These are phyloP conservation scores for Rhodotorula paludigena DNA, from an alignment of 768 basidiomycete species.

Conservation along the genomic window DNA sequence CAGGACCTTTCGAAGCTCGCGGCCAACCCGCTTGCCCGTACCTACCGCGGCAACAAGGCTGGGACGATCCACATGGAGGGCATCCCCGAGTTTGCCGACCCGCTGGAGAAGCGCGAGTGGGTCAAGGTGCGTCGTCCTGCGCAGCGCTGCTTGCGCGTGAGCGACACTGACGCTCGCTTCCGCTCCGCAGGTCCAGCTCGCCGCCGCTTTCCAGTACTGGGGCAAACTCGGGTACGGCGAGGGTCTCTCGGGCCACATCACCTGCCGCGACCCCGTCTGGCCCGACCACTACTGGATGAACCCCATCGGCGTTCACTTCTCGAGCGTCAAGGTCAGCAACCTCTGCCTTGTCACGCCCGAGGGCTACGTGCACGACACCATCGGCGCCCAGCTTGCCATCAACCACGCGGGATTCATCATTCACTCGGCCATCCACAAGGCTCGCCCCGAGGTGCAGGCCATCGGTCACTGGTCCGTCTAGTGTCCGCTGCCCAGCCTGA, in stretches of 20 bases:
- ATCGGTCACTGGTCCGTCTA: conserved; percentile 40
- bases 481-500: too few relatives aligned
- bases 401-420: conserved; percentile 40
- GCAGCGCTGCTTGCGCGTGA: neutral
- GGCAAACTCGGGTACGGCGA: conserved; percentile 37
- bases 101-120: conserved; percentile 31
- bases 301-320: conserved; percentile 39
- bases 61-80: conserved; percentile 27
- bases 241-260: conserved; percentile 32
- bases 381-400: conserved; percentile 39
- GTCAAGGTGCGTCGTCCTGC: conserved; percentile 28
- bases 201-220: conserved; percentile 40
- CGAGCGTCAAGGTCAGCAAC: conserved; percentile 29
- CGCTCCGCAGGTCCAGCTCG: conserved; percentile 32
- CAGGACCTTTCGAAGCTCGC: conserved; percentile 4
- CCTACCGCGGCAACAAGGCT: conserved; percentile 32
- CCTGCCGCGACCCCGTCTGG: conserved; percentile 25
- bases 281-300: conserved; percentile 41
- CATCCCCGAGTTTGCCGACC: conserved; percentile 36
- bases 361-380: conserved; percentile 16
- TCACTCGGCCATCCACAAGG: conserved; percentile 36
- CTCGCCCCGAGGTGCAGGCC: conserved; percentile 37
- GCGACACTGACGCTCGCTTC: neutral
- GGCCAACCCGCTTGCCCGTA: conserved; percentile 18
- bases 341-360: conserved; percentile 39